Evolutionary conservation across 495 filamentous ascomycete species (phyloP).

Genomic region (Cetradonia linearis): DNA sequence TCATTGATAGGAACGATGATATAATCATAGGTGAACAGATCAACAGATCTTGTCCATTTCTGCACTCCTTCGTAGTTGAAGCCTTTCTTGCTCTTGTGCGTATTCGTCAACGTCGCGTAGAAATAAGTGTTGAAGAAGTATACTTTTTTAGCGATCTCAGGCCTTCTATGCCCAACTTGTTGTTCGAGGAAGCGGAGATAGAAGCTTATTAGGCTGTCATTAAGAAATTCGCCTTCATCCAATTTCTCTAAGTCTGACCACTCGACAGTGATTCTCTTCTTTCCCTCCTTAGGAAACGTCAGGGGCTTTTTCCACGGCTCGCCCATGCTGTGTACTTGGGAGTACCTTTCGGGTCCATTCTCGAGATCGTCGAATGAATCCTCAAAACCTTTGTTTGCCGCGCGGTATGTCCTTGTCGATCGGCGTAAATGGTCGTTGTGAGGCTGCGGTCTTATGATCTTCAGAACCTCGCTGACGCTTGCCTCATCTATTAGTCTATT

Average conservation of each 20-base stretch:
- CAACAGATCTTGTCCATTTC: conserved; percentile 79
- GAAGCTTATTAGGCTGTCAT: conserved; percentile 85
- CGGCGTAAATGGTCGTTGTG: conserved; percentile 15
- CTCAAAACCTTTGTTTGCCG: not conserved
- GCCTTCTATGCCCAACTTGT: conserved; percentile 44
- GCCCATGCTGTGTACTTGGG: conserved; percentile 20
- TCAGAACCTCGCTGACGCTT: conserved; percentile 3
- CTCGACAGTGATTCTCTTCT: conserved; percentile 64
- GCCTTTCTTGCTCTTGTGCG: conserved; percentile 41
- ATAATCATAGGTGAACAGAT: conserved; percentile 79
- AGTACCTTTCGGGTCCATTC: conserved; percentile 12
- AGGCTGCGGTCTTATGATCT: conserved; percentile 1
- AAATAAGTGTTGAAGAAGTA: conserved; percentile 94
- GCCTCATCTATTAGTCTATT: conserved; percentile 2
- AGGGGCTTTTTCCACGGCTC: conserved; percentile 45
- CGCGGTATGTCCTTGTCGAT: conserved; percentile 13
- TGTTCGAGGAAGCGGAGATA: conserved; percentile 70
- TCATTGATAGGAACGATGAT: conserved; percentile 90
- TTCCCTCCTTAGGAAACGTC: conserved; percentile 57
- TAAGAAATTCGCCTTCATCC: conserved; percentile 76
- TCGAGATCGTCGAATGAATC: not conserved
- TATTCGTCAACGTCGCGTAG: conserved; percentile 60
- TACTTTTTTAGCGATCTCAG: conserved; percentile 50
- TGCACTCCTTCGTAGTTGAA: conserved; percentile 77
- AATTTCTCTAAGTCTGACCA: conserved; percentile 69